Evolutionary conservation across 345 rosid species (phyloP).

Genomic region (Hevea brasiliensis): DNA sequence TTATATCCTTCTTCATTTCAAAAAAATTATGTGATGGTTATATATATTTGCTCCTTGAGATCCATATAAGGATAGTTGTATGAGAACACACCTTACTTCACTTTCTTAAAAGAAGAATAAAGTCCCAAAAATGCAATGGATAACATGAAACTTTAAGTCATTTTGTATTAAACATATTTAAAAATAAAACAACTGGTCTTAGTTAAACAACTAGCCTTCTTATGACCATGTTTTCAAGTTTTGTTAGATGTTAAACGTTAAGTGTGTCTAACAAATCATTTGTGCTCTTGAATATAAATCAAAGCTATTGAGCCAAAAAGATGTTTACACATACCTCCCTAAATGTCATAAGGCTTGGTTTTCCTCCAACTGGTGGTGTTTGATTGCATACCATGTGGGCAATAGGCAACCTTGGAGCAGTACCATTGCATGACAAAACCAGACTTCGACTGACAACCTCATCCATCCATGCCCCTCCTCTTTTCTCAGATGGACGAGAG

Average conservation of each 20-base stretch:
- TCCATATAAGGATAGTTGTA: neutral
- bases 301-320: neutral
- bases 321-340: constrained; percentile 57
- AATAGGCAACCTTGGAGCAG: constrained; percentile 57
- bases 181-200: neutral
- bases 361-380: constrained; percentile 86
- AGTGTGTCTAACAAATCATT: neutral
- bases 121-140: neutral
- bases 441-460: constrained; percentile 82
- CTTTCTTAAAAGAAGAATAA: neutral
- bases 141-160: neutral
- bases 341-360: constrained; percentile 95
- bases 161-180: neutral
- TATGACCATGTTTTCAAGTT: neutral
- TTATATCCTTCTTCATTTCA: neutral
- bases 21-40: neutral
- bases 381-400: constrained; percentile 98
- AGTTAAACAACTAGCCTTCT: neutral
- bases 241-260: neutral
- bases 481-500: constrained; percentile 91
- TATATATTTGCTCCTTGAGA: neutral
- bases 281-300: neutral
- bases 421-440: constrained; percentile 56
- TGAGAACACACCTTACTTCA: neutral
- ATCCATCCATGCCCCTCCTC: constrained; percentile 91